Conservation (phyloP, 257 asterid genomes). For the Craterostigma plantagineum region DNA sequence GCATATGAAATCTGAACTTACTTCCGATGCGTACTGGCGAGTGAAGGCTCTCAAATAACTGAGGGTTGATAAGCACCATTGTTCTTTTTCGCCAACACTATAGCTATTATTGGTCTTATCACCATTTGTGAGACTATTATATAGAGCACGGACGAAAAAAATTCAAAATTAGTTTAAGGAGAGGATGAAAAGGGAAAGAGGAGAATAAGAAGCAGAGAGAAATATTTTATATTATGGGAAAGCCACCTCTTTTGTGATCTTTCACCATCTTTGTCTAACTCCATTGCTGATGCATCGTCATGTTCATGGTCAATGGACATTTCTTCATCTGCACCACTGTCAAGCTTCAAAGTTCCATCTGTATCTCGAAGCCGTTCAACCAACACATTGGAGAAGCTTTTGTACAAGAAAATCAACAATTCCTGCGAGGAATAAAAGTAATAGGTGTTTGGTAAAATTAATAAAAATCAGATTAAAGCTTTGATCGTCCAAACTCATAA, state of each 20-base stretch:
- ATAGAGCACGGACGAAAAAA: constrained; percentile 8
- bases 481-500: too few species aligned
- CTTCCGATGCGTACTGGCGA: constrained; percentile 89
- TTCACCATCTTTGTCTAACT: constrained; percentile 27
- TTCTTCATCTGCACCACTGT: constrained; percentile 45
- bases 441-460: neutral
- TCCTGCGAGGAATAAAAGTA: constrained; percentile 28
- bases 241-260: constrained; percentile 43
- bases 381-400: constrained; percentile 53
- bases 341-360: constrained; percentile 35
- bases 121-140: constrained; percentile 43
- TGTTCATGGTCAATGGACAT: constrained; percentile 74
- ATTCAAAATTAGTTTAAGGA: constrained; percentile 1
- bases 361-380: constrained; percentile 60
- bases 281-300: constrained; percentile 51
- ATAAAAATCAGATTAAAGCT: neutral
- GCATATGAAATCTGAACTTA: constrained; percentile 16
- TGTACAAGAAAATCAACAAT: constrained; percentile 50
- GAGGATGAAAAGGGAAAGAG: neutral
- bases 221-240: neutral
- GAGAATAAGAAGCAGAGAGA: neutral
- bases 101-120: constrained; percentile 26
- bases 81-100: constrained; percentile 69
- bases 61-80: constrained; percentile 89
- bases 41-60: constrained; percentile 88